Evolutionary conservation across 2,329 filamentous ascomycete species (phyloP), one percentile per base, ranked within the genome.

Genomic region (Diaporthe australafricana): DNA sequence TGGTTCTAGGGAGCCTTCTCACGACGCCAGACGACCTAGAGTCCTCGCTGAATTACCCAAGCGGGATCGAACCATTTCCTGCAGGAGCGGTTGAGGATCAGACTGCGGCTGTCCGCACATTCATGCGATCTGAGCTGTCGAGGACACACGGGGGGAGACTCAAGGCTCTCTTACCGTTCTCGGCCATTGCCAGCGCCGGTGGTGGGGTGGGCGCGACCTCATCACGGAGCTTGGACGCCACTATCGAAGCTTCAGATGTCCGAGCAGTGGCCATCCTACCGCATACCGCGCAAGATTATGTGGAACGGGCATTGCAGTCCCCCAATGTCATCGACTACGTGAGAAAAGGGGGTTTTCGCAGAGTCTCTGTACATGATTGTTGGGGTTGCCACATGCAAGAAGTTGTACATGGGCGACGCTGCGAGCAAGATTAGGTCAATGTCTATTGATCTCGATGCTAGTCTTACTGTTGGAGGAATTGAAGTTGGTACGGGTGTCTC

Each of bases 361-460:
- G 40, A 63, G 11, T 27, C 57, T 9, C 20, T 63, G 57, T 63
- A 47, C 27, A 48, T 63, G 57, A 63, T 63, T 32, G 57, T 63
- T 3, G 57, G 57, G 2, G 57, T 63, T 22, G 57, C 57, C 2
- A 22, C 57, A 6, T 63, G 57, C 42, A 32, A 47, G n/a, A 8
- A 27, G 1, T 9, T 63, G 2, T 17, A 6, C 3, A 11, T 47
- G 20, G 57, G 57, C 40, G 57, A 63, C 7, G 27, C 25, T 35
- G 35, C 57, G 25, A 32, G 42, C 40, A 47, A 35, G 27, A 20
- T 9, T 9, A 47, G 42, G 20, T 63, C 57, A 2, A 38, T 6
- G 3, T 47, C 57, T 47, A 11, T 35, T n/a, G 42, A 47, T 11
- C 42, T 63, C 22, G 57, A 63, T 35, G 57, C 57, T 2, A 32